Base-by-base conservation (phyloP, 163 green algal genomes). In the Prototheca cutis region DNA sequence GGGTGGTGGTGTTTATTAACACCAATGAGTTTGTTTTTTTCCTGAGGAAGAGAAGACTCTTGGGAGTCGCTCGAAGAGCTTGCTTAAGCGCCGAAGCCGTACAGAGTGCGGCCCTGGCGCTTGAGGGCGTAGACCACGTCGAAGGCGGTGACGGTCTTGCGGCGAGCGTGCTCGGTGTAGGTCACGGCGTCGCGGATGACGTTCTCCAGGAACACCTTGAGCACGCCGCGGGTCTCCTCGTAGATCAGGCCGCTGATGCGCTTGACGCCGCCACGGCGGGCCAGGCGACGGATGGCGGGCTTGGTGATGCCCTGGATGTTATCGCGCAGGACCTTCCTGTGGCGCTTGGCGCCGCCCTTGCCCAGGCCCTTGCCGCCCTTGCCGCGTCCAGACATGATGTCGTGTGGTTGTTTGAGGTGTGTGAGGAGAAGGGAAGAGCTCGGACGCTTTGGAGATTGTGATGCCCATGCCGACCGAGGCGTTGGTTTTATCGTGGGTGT, bases 121-220 rank as follows among this genome's bases (percentile, higher is more conserved):
- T 97, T 98, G 70, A 97, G 85, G 13, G 90, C 86, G 71, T 97
- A 97, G 19, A 97, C 90, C 6, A 97, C 90, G 70, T 97, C 90
- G 63, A 89, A 80, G 31, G 70, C 70, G 59, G 63, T 77, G 29
- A 97, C 90, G 17, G 90, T 97, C 82, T 95, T 96, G 63, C 90
- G 77, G 56, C 86, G 77, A 40, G 86, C 88, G 80, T 96, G 88
- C 85, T 96, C 90, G 49, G 90, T 96, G 84, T 96, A 97, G 53
- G 88, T 96, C 25, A 96, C 89, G 19, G 88, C 85, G 53, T 95
- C 88, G 40, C 85, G 83, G 73, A 96, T 91, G 49, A 96, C 87
- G 73, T 96, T 96, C 81, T 96, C 88, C 30, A 96, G 81, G 79
- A 96, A 96, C 42, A 92, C 81, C 80, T 92, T 89, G 62, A 92